A percentile compares a stretch with the other conserved stretches of the same genome.
These are phyloP conservation scores for Jackrogersella multiformis DNA, from an alignment of 495 filamentous ascomycete species.

Conservation along the genomic window DNA sequence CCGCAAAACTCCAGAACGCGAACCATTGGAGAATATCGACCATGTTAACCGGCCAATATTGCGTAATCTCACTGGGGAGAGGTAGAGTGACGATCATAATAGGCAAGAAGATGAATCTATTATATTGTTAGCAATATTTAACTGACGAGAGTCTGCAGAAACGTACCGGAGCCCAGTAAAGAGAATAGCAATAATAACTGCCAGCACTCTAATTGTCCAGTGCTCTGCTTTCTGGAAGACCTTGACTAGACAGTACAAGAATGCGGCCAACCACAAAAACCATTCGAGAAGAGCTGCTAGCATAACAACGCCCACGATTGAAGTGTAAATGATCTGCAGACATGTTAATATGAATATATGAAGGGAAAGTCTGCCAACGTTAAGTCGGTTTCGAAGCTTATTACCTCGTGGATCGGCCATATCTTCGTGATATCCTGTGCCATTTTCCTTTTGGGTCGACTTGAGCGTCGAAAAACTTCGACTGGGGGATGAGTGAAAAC, in stretches of 20 bases:
- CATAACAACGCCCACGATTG: slow-evolving; percentile 84
- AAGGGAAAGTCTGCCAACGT: no score
- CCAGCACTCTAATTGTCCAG: slow-evolving; percentile 79
- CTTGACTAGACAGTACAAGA: slow-evolving; percentile 89
- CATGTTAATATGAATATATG: slow-evolving; percentile 8
- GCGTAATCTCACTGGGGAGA: slow-evolving; percentile 73
- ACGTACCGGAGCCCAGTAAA: slow-evolving; percentile 80
- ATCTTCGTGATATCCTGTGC: slow-evolving; percentile 47
- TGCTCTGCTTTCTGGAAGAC: slow-evolving; percentile 91
- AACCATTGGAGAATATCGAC: slow-evolving; percentile 88
- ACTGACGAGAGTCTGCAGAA: neutral
- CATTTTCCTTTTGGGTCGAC: slow-evolving; percentile 48
- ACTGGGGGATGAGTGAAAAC: neutral
- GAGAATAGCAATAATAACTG: slow-evolving; percentile 75
- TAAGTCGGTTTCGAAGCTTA: slow-evolving; percentile 33
- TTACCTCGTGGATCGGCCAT: slow-evolving; percentile 75
- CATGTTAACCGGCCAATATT: slow-evolving; percentile 73
- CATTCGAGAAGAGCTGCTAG: slow-evolving; percentile 88
- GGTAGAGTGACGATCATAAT: slow-evolving; percentile 96
- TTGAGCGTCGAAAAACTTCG: neutral
- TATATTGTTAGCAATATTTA: slow-evolving; percentile 12
- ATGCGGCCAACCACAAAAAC: slow-evolving; percentile 92
- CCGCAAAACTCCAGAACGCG: slow-evolving; percentile 93
- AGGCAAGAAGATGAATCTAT: slow-evolving; percentile 84
- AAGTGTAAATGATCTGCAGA: slow-evolving; percentile 71